Evolutionary conservation across 768 basidiomycete genomes (phyloP), one percentile per base, ranked within the genome.

Genomic region (Candolleomyces efflorescens): DNA sequence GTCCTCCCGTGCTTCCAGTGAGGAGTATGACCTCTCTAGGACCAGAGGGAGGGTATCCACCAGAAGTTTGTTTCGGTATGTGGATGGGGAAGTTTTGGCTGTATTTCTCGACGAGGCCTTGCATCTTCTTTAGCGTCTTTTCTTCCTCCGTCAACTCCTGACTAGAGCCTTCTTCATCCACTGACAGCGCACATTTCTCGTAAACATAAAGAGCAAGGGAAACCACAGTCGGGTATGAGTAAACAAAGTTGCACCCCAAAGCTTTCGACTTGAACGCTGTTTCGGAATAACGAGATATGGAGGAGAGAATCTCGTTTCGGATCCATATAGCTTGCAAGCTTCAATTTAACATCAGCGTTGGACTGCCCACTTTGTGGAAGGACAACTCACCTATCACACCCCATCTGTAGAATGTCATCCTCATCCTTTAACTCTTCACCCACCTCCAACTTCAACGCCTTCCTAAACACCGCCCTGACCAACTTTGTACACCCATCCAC

Each of bases 271-370:
- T 55, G 32, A 32, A 37, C 9, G 12, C 22, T 9, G 9, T 63
- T 55, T 13, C 64, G 44, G 4, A 69, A 44, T 5, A 64, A 67
- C 36, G 37, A 36, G 43, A 32, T 47, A 27, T 47, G 32, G 24
- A 46, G 44, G 39, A 59, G 0, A 69, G 48, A 20, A 74, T 45
- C 9, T 65, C 67, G 54, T 73, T 73, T 24, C 73, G 67, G 27
- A 76, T 72, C 66, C 69, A 72, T 0, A 70, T 70, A 2, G 71
- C 72, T 57, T 75, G 73, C 46, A 76, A 59, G 61, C 75, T 74
- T 43, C 1, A 37, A 43, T n/a, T 3, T 9, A 20, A 41, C 36
- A 38, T 32, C 32, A 32, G 32, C 32, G 1, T 32, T 32, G 7
- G 11, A 32, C 1, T 11, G 11, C 32, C 32, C 5, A 11, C 32